A percentile compares a stretch with the other conserved stretches of the same genome.
phyloP scores from a whole-genome alignment of 2,329 filamentous ascomycete species.

The Alternaria longipes region DNA sequence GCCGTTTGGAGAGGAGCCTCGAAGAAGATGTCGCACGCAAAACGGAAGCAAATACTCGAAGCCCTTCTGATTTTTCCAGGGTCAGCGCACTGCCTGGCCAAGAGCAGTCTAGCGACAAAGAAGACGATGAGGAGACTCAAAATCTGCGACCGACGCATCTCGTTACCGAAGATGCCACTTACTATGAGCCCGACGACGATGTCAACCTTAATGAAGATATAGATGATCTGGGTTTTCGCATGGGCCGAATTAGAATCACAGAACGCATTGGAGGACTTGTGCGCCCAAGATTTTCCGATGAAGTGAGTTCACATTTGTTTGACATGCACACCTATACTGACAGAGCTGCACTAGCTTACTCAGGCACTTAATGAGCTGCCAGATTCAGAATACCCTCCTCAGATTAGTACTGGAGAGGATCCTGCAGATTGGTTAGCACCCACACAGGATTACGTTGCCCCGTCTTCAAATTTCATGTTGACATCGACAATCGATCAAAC shows the following conservation, averaged over 20 bases:
- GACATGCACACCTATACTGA: constrained; percentile 2
- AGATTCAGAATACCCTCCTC: not conserved
- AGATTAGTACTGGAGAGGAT: constrained; percentile 23
- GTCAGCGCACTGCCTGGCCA: constrained; percentile 34
- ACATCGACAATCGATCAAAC: constrained; percentile 57
- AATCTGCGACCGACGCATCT: constrained; percentile 70
- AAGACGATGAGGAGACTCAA: constrained; percentile 64
- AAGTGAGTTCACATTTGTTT: constrained; percentile 59
- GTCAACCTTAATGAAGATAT: constrained; percentile 76
- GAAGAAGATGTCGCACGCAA: constrained; percentile 72
- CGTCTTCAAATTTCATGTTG: constrained; percentile 74
- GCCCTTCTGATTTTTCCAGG: constrained; percentile 2
- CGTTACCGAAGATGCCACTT: constrained; percentile 71
- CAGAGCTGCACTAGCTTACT: constrained; percentile 33
- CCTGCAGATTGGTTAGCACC: constrained; percentile 66
- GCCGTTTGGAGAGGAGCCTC: constrained; percentile 72
- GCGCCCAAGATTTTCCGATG: constrained; percentile 74
- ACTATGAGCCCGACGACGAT: constrained; percentile 68
- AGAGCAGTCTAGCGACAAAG: constrained; percentile 64
- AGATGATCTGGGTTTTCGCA: constrained; percentile 74
- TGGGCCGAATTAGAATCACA: constrained; percentile 76
- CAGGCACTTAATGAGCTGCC: constrained; percentile 44
- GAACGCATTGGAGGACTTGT: constrained; percentile 78
- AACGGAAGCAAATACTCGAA: constrained; percentile 18
- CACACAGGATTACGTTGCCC: constrained; percentile 71